Evolutionary conservation across 805 yeast species (phyloP), one percentile per base, ranked within the genome.

Genomic region (Saturnispora dispora): DNA sequence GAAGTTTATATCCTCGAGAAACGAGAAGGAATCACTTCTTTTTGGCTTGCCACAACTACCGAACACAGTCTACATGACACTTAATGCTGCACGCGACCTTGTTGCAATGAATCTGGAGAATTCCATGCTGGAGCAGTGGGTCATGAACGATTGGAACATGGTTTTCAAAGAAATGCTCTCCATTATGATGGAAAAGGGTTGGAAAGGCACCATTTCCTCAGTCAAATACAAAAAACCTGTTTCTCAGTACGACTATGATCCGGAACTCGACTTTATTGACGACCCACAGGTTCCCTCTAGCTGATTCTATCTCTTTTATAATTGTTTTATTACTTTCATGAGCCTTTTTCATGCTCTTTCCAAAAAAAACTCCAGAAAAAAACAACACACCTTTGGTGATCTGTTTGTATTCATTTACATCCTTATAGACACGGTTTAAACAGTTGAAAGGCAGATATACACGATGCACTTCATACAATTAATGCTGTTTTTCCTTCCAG

Each of bases 1-100:
- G 42, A 79, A 74, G 57, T 73, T 85, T 55, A 71, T 74, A 51
- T 77, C 87, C 20, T 76, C 77, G 57, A 81, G 83, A 64, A 69
- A 67, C 15, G 78, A 82, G 57, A 65, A 70, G 18, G 59, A 69
- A 1, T 81, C 88, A 1, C 63, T 85, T 59, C 67, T 85, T 33
- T 85, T 83, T 69, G 91, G 83, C 0, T 71, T 85, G 53, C 95
- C 95, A 5, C 78, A 81, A 22, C 71, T 86, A 59, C 95, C 95
- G 3, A 80, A 76, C 53, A 78, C 81, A 32, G 77, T 80, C 58
- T 82, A 82, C 55, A 60, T 85, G 46, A 72, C 64, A 50, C 55
- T 55, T 25, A 63, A 63, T 35, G 57, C 63, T 32, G 58, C 71
- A 0, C 58, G 55, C 35, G 66, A 66, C 50, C 57, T 69, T 41